Conservation (phyloP, 108 stramenopile genomes). For the Epithemia pelagica region DNA sequence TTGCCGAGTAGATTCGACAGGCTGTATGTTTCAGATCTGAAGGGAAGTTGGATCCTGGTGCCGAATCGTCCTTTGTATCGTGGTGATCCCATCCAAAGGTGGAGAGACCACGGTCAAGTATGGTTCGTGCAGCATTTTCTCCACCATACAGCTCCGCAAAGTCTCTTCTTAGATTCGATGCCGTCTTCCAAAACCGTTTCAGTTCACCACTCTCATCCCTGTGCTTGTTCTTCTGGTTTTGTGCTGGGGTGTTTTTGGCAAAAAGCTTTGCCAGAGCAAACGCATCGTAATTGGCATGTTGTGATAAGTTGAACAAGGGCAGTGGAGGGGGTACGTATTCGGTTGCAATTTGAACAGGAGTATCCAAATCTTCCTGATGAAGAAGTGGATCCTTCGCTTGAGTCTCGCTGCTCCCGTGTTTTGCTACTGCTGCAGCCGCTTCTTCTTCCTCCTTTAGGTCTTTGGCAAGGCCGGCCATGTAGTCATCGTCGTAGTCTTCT, state of each 20-base stretch:
- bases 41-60: not conserved
- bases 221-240: not conserved
- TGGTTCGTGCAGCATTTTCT: slow-evolving; percentile 45
- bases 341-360: not conserved
- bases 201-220: not conserved
- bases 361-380: not conserved
- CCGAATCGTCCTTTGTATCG: not conserved
- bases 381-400: not conserved
- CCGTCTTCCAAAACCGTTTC: slow-evolving; percentile 31
- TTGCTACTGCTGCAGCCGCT: slow-evolving; percentile 2
- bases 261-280: slow-evolving; percentile 12
- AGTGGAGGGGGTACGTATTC: slow-evolving; percentile 12
- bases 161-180: slow-evolving; percentile 19
- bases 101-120: slow-evolving; percentile 46
- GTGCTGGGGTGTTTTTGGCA: not conserved
- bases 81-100: slow-evolving; percentile 16
- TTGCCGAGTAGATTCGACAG: slow-evolving; percentile 36
- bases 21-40: slow-evolving; percentile 30
- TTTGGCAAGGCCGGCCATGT: not conserved
- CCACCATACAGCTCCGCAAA: slow-evolving; percentile 53
- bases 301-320: slow-evolving; percentile 19
- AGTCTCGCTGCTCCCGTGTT: not conserved
- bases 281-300: slow-evolving; percentile 25
- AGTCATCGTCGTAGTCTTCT: not conserved
- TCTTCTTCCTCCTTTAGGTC: slow-evolving; percentile 7